Evolutionary conservation across 176 grass and related monocot species (phyloP).

Genomic region (Guadua angustifolia): DNA sequence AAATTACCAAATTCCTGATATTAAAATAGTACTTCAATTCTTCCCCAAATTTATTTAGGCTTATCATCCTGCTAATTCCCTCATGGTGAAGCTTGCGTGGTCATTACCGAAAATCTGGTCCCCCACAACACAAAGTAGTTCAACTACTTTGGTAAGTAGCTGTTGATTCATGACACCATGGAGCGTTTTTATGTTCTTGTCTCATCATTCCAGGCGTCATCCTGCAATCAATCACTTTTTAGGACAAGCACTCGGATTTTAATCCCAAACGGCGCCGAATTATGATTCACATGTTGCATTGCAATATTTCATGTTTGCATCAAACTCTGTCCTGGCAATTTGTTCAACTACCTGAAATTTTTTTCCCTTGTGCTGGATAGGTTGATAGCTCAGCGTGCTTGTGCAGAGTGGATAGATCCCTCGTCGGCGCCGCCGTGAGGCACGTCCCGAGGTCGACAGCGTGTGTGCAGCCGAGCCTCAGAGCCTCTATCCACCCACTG

Average conservation of each 20-base stretch:
- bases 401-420: constrained; percentile 64
- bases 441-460: constrained; percentile 46
- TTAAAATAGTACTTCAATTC: neutral
- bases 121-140: constrained; percentile 30
- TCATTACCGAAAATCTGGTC: constrained; percentile 20
- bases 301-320: neutral
- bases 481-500: constrained; percentile 75
- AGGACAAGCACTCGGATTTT: neutral
- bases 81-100: constrained; percentile 34
- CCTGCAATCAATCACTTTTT: constrained; percentile 4
- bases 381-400: constrained; percentile 72
- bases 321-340: neutral
- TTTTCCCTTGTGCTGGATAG: constrained; percentile 45
- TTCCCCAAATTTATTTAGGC: neutral
- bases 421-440: constrained; percentile 33
- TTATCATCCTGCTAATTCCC: neutral
- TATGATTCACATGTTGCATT: neutral
- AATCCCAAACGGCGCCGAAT: constrained; percentile 12
- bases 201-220: constrained; percentile 33
- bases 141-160: constrained; percentile 47
- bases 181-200: constrained; percentile 41
- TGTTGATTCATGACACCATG: constrained; percentile 37
- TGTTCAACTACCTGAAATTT: constrained; percentile 15
- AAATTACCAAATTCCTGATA: neutral
- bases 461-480: constrained; percentile 62